Percentiles rank a stretch among this genome's conserved stretches.
These are phyloP conservation scores for Alternaria sp. DNA, from an alignment of 2,329 filamentous ascomycete genomes.

Conservation along the genomic window DNA sequence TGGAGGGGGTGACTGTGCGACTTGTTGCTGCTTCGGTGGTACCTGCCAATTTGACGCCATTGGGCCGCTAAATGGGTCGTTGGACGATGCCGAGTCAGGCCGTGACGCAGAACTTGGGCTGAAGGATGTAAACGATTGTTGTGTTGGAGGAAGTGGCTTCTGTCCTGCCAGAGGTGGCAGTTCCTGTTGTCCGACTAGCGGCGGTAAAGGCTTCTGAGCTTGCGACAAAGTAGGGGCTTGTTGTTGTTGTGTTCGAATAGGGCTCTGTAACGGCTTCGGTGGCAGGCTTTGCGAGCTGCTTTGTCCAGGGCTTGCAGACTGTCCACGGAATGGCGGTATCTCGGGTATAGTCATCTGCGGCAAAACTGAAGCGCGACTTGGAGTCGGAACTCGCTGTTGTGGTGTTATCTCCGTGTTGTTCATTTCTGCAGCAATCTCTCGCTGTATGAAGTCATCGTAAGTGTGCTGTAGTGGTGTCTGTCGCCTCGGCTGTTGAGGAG, in stretches of 20 bases:
- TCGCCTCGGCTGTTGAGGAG: constrained; percentile 44
- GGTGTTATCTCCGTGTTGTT: constrained; percentile 52
- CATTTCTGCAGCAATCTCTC: constrained; percentile 54
- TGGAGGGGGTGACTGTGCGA: constrained; percentile 16
- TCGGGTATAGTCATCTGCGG: constrained; percentile 46
- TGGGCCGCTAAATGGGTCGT: constrained; percentile 44
- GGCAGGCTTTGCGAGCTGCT: constrained; percentile 25
- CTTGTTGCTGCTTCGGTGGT: constrained; percentile 13
- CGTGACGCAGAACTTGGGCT: constrained; percentile 24
- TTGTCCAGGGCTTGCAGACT: constrained; percentile 25
- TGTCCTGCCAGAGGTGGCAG: constrained; percentile 39
- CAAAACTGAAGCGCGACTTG: constrained; percentile 46
- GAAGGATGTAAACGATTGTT: constrained; percentile 36
- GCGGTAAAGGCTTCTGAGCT: constrained; percentile 31
- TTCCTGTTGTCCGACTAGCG: constrained; percentile 35
- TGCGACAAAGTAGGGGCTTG: constrained; percentile 22
- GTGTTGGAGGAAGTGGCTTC: constrained; percentile 37
- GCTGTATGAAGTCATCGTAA: constrained; percentile 59
- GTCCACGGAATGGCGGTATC: constrained; percentile 47
- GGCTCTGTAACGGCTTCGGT: constrained; percentile 34
- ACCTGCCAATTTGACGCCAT: constrained; percentile 27
- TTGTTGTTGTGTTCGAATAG: constrained; percentile 27
- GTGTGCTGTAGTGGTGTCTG: constrained; percentile 49
- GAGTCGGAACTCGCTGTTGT: constrained; percentile 42
- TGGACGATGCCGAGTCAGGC: constrained; percentile 37